Evolutionary conservation across 2,329 filamentous ascomycete species (phyloP), one percentile per base, ranked within the genome.

Genomic region (Geosmithia flava): DNA sequence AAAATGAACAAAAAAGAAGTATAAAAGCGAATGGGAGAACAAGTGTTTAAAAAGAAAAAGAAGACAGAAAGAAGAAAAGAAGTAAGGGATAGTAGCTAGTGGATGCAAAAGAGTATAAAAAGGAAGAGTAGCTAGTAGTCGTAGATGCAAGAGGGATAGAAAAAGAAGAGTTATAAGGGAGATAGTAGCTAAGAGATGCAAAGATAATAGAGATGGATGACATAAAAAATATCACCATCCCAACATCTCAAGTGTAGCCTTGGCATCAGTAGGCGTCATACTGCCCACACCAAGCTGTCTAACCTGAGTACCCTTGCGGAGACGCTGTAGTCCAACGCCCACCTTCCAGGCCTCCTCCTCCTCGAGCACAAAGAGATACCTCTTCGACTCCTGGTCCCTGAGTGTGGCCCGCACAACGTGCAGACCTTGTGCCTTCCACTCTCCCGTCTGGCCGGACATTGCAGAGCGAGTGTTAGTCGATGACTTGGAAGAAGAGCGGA

Each of bases 291-390:
- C 77, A 44, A 84, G 65, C 49, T 76, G 72, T 47, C 78, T 68
- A 59, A 75, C 76, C 59, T 81, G 78, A 3, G 74, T 75, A 5
- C 81, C 80, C 48, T 72, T 72, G 47, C 79, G 67, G 55, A 85
- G 62, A 43, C 75, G 70, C 59, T 81, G 76, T 54, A 85, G 59
- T 2, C 78, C 80, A 37, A 76, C 67, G 1, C 78, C 71, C 20
- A 85, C 67, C 70, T 85, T 85, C 81, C 81, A 85, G 27, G 73
- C 74, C 60, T 85, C 81, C 51, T 78, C 72, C 58, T 84, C 79
- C 41, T 71, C 68, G 33, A 85, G 64, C 10, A 85, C 71, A 57
- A 85, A 84, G 37, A 85, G 61, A 57, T 78, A 83, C 37, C 79
- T 71, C 64, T 81, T 82, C 42, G 78, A 78, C 51, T 83, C 80